phyloP scores from a whole-genome alignment of 2,329 filamentous ascomycete species.

The Daldinia eschscholtzii region DNA sequence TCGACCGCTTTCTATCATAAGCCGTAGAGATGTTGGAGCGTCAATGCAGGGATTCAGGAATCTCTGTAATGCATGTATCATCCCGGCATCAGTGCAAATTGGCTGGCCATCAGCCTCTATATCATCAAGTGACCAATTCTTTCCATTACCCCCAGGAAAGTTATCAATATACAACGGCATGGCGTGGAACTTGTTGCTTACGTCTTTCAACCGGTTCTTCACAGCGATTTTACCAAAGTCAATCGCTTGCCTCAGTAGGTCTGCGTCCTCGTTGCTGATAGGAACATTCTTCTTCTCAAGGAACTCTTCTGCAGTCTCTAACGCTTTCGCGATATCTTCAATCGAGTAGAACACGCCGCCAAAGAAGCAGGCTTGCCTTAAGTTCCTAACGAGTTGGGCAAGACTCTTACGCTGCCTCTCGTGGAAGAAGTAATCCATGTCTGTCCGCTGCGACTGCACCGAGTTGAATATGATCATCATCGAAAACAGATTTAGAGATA shows the following conservation, averaged over 20 bases:
- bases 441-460: conserved; percentile 86
- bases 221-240: conserved; percentile 71
- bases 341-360: conserved; percentile 80
- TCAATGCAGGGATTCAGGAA: conserved; percentile 62
- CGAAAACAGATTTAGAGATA: conserved; percentile 86
- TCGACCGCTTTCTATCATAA: conserved; percentile 62
- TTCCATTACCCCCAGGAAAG: conserved; percentile 72
- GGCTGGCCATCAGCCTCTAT: conserved; percentile 60
- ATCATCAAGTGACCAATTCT: conserved; percentile 76
- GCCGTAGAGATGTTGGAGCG: conserved; percentile 59
- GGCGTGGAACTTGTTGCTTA: conserved; percentile 79
- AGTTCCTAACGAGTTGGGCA: conserved; percentile 77
- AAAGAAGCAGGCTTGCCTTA: conserved; percentile 88
- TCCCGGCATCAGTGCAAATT: conserved; percentile 63
- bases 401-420: conserved; percentile 76
- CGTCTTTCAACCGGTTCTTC: conserved; percentile 71
- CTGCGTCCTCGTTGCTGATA: conserved; percentile 71
- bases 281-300: conserved; percentile 70
- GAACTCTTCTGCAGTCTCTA: conserved; percentile 77
- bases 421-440: conserved; percentile 91
- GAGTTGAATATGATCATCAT: conserved; percentile 88
- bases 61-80: conserved; percentile 67
- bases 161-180: conserved; percentile 78
- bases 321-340: conserved; percentile 71
- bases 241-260: conserved; percentile 74